Conservation (phyloP, 1,284 basidiomycete genomes). For the Wallemia hederae region DNA sequence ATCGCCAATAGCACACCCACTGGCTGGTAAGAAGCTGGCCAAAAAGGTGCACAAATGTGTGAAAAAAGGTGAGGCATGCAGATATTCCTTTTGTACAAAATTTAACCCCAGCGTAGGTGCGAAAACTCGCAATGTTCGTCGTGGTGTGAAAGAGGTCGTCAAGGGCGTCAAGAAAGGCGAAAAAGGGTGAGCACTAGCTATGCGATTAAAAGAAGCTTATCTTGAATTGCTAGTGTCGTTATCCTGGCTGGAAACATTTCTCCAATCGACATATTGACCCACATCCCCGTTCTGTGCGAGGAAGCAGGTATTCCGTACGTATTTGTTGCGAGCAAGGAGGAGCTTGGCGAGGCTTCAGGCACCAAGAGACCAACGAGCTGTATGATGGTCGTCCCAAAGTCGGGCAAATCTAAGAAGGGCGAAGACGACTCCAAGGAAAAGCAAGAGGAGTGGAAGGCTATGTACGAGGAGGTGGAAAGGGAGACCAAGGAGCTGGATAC, state of each 20-base stretch:
- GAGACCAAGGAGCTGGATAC: background rate
- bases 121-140: slow-evolving; percentile 68
- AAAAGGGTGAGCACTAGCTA: slow-evolving; percentile 36
- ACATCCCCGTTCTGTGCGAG: slow-evolving; percentile 79
- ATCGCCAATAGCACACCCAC: slow-evolving; percentile 42
- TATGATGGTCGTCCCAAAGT: slow-evolving; percentile 37
- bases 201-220: slow-evolving; percentile 3
- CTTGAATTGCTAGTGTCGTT: slow-evolving; percentile 29
- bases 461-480: slow-evolving; percentile 15
- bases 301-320: slow-evolving; percentile 84
- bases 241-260: slow-evolving; percentile 90
- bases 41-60: slow-evolving; percentile 81
- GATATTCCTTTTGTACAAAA: background rate
- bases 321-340: slow-evolving; percentile 29
- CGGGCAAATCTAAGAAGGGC: slow-evolving; percentile 3
- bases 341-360: slow-evolving; percentile 75
- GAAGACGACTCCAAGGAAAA: slow-evolving; percentile 9
- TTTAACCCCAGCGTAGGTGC: slow-evolving; percentile 27
- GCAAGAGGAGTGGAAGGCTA: slow-evolving; percentile 35
- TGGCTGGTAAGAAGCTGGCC: slow-evolving; percentile 65
- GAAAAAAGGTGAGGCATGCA: slow-evolving; percentile 37
- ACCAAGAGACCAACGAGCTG: slow-evolving; percentile 96
- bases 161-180: slow-evolving; percentile 87
- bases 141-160: slow-evolving; percentile 86
- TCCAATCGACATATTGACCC: slow-evolving; percentile 91